These are phyloP conservation scores for Solanum corneliomulleri DNA, from an alignment of 257 asterid species.

Conservation along the genomic window DNA sequence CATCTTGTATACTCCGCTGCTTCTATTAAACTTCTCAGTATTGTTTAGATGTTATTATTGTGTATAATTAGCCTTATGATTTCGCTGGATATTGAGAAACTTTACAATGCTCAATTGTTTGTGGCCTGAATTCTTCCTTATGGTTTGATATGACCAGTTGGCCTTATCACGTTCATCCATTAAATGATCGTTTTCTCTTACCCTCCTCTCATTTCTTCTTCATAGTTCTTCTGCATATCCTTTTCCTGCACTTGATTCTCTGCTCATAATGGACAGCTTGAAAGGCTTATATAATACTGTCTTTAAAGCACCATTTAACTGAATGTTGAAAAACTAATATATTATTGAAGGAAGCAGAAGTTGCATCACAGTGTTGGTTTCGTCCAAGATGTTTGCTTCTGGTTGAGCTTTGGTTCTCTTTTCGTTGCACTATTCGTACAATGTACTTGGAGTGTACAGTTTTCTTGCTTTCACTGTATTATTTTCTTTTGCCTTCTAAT, in stretches of 20 bases:
- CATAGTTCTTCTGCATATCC: neutral
- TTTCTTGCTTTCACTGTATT: neutral
- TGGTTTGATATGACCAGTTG: neutral
- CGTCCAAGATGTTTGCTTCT: neutral
- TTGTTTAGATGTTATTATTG: neutral
- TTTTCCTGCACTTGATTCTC: neutral
- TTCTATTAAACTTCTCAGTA: neutral
- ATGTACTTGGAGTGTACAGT: neutral
- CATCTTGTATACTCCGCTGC: neutral
- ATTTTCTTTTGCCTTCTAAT: neutral
- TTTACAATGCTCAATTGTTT: neutral
- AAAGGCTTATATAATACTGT: neutral
- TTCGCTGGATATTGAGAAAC: neutral
- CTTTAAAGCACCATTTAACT: neutral
- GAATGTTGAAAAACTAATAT: neutral
- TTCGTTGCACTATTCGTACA: neutral
- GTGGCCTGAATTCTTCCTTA: neutral
- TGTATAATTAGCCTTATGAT: neutral
- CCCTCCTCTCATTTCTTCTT: neutral
- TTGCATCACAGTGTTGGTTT: neutral
- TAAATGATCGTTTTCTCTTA: neutral
- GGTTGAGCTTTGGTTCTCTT: neutral
- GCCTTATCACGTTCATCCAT: neutral
- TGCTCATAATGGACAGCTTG: neutral
- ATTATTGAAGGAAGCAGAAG: neutral